Evolutionary conservation across 2,329 filamentous ascomycete species (phyloP).

Genomic region (Penicillium sp.): DNA sequence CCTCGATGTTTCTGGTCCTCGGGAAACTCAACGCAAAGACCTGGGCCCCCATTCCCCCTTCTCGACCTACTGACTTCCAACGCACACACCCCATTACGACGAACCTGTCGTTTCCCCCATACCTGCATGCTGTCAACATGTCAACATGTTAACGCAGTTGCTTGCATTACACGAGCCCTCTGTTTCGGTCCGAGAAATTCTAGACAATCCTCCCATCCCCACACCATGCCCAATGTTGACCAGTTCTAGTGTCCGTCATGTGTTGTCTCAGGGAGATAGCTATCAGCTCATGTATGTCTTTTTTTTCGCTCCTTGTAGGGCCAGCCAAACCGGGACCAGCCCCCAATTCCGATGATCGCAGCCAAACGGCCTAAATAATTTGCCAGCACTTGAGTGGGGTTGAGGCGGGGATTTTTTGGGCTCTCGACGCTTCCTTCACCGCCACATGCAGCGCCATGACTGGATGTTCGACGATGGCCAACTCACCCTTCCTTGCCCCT

Average conservation of each 20-base stretch:
- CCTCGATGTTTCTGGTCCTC: constrained; percentile 9
- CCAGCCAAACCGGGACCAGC: neutral
- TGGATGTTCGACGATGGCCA: constrained; percentile 25
- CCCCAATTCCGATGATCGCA: constrained; percentile 1
- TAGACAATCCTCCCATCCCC: neutral
- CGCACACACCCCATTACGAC: constrained; percentile 2
- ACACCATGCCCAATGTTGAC: neutral
- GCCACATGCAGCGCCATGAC: constrained; percentile 32
- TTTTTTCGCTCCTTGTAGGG: neutral
- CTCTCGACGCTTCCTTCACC: constrained; percentile 25
- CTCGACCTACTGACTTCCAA: neutral
- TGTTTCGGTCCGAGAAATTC: constrained; percentile 15
- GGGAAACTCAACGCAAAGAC: neutral
- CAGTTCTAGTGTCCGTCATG: neutral
- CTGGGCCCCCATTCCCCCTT: neutral
- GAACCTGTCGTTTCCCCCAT: constrained; percentile 1
- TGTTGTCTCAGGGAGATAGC: neutral
- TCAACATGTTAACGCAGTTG: constrained; percentile 14
- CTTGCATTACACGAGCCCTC: constrained; percentile 22
- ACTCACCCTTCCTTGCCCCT: constrained; percentile 26
- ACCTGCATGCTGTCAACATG: constrained; percentile 16
- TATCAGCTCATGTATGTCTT: neutral
- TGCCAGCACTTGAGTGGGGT: constrained; percentile 22
- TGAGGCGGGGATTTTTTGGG: constrained; percentile 23
- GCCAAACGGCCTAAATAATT: constrained; percentile 3